A percentile compares a stretch with the other conserved stretches of the same genome.
These are phyloP conservation scores for Paecilomyces niveus DNA, from an alignment of 2,329 filamentous ascomycete species.

Conservation along the genomic window DNA sequence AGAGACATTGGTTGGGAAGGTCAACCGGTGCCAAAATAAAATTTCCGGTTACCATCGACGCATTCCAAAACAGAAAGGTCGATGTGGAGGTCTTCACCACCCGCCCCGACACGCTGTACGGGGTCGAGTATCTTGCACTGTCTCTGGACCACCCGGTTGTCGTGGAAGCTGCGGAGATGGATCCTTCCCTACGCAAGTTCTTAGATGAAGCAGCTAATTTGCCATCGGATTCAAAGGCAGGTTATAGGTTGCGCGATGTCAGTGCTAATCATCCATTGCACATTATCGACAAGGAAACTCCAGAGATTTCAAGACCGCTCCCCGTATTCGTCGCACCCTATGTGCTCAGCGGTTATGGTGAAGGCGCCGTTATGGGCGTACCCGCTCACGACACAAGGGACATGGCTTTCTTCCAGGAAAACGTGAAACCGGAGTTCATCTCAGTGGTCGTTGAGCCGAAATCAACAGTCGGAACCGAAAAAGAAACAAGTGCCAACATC, in stretches of 20 bases:
- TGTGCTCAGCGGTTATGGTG: conserved; percentile 76
- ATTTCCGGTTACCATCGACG: conserved; percentile 53
- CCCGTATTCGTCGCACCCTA: conserved; percentile 80
- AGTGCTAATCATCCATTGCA: conserved; percentile 59
- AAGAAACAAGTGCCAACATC: conserved; percentile 8
- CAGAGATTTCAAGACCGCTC: conserved; percentile 38
- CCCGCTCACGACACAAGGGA: conserved; percentile 78
- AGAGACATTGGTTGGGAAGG: conserved; percentile 81
- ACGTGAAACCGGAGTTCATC: conserved; percentile 55
- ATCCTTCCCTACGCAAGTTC: conserved; percentile 60
- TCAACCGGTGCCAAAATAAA: conserved; percentile 66
- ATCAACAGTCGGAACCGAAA: conserved; percentile 23
- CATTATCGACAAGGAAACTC: conserved; percentile 47
- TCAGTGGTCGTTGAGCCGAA: conserved; percentile 51
- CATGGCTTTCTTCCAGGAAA: conserved; percentile 70
- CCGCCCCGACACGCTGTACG: conserved; percentile 77
- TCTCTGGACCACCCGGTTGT: conserved; percentile 68
- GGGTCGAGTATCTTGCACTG: conserved; percentile 76
- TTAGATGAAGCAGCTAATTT: conserved; percentile 52
- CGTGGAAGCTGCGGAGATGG: conserved; percentile 49
- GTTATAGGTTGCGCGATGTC: conserved; percentile 59
- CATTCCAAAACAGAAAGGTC: conserved; percentile 17
- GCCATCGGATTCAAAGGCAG: conserved; percentile 50
- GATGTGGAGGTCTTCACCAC: conserved; percentile 74
- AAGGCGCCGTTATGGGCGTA: conserved; percentile 87